phyloP scores from a whole-genome alignment of 2,329 filamentous ascomycete species.

The Leptographium radiaticola region DNA sequence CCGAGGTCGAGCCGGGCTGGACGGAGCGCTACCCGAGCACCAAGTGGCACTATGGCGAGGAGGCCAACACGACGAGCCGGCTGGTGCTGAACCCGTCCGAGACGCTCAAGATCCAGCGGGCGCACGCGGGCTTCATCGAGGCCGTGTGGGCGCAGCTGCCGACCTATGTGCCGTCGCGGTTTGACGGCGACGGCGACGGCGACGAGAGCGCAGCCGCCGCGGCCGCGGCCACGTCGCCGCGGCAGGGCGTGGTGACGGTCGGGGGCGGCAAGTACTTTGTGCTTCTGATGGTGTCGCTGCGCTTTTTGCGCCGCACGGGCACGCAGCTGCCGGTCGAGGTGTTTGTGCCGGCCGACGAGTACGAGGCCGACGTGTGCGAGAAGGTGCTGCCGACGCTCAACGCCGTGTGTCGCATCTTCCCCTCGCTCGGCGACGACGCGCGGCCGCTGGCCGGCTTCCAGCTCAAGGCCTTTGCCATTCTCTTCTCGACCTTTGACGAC shows the following conservation, averaged over 20 bases:
- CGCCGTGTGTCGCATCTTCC: slow-evolving; percentile 20
- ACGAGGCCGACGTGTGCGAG: slow-evolving; percentile 19
- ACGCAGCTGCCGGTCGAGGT: slow-evolving; percentile 33
- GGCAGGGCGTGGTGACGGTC: slow-evolving; percentile 34
- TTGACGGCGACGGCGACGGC: neutral
- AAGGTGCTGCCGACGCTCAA: slow-evolving; percentile 16
- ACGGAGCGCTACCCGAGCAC: slow-evolving; percentile 1
- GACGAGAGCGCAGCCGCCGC: too few relatives aligned
- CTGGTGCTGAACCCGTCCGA: slow-evolving; percentile 1
- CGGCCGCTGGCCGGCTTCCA: slow-evolving; percentile 30
- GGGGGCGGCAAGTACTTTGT: slow-evolving; percentile 35
- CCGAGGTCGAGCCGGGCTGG: neutral
- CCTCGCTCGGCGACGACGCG: slow-evolving; percentile 12
- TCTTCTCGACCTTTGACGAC: slow-evolving; percentile 47
- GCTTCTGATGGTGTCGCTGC: slow-evolving; percentile 32
- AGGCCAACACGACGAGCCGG: slow-evolving; percentile 1
- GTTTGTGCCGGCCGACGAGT: slow-evolving; percentile 20
- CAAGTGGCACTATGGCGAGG: slow-evolving; percentile 4
- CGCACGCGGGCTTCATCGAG: slow-evolving; percentile 3
- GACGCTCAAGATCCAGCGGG: slow-evolving; percentile 2
- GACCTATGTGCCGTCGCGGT: neutral
- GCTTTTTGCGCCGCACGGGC: slow-evolving; percentile 36
- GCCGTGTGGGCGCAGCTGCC: neutral
- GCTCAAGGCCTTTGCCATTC: slow-evolving; percentile 41
- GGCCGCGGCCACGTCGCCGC: slow-evolving; percentile 3